Evolutionary conservation across 2,329 filamentous ascomycete genomes (phyloP), one percentile per base, ranked within the genome.

Genomic region (Grosmannia penicillata): DNA sequence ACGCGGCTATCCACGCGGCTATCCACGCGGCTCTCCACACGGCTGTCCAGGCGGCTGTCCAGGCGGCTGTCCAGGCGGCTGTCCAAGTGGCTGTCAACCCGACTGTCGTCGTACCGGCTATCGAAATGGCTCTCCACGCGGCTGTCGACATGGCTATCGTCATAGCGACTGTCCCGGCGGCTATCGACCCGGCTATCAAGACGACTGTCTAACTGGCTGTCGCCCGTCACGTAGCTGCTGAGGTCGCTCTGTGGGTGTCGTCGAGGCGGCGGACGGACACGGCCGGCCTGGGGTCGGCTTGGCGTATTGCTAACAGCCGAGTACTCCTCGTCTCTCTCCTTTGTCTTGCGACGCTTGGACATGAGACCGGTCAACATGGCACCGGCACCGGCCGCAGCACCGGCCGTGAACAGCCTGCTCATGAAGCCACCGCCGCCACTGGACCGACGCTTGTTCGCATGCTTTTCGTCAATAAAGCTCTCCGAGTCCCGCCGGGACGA

Each of bases 391-490:
- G 78, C 54, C 6, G 70, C 61, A 0, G 74, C 78, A 13, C 73
- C 77, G 18, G 72, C 61, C 33, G 70, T 68, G 13, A 79, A 54
- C 3, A 84, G 43, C 37, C 69, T 72, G 49, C 70, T 70, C 54
- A 75, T 69, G 47, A 80, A 66, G 8, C 76, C 74, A 15, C 70
- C 68, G 4, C 63, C 60, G 27, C 60, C 55, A 19, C 41, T 52
- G 55, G 49, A 53, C 39, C 50, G 46, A 26, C 56, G 62, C 19
- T 59, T 59, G n/a, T 75, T 68, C 0, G 70, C 70, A 41, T 70
- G 70, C 53, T 85, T 83, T 46, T 85, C 78, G 28, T 79, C 61
- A 17, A 63, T 58, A 45, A 75, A 77, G 37, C 74, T 79, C 5
- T 63, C 65, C 0, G 72, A 77, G 4, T 54, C 62, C 24, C 62